These are phyloP conservation scores for Remersonia thermophila DNA, from an alignment of 2,329 filamentous ascomycete genomes.

Conservation along the genomic window DNA sequence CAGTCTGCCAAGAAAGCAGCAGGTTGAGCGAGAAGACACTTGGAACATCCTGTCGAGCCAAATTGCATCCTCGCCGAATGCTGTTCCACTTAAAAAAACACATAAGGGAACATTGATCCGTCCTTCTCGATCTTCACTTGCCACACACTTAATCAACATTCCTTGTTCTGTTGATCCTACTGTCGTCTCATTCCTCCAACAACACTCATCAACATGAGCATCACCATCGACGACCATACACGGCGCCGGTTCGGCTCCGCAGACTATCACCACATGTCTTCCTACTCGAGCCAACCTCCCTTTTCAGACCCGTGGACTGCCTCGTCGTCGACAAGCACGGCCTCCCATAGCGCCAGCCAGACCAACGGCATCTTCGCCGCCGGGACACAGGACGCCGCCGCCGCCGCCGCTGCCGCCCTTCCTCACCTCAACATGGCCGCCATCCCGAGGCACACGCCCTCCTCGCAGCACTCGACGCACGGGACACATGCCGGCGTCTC, in stretches of 20 bases:
- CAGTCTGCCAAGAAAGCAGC: constrained; percentile 28
- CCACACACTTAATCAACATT: constrained; percentile 41
- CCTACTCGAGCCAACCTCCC: constrained; percentile 53
- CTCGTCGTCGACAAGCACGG: constrained; percentile 38
- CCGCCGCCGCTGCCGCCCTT: no score
- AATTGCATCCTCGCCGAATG: no score
- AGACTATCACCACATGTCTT: constrained; percentile 68
- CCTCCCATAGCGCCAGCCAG: constrained; percentile 37
- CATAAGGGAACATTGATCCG: constrained; percentile 50
- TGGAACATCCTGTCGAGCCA: no score
- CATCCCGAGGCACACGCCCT: constrained; percentile 37
- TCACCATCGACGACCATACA: constrained; percentile 75
- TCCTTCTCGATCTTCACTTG: constrained; percentile 22
- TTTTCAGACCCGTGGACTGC: constrained; percentile 80
- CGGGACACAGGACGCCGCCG: constrained; percentile 40
- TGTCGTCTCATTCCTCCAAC: constrained; percentile 4
- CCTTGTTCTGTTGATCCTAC: constrained; percentile 17
- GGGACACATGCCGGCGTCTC: constrained; percentile 26
- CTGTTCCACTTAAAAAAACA: constrained; percentile 32
- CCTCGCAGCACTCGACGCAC: constrained; percentile 25
- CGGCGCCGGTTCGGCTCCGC: constrained; percentile 69
- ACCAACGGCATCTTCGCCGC: constrained; percentile 46
- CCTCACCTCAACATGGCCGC: constrained; percentile 46
- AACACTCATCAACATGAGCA: constrained; percentile 59
- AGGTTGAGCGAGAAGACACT: constrained; percentile 26